These are phyloP conservation scores for Eimeria praecox DNA, from an alignment of 169 alveolate species.

Conservation along the genomic window DNA sequence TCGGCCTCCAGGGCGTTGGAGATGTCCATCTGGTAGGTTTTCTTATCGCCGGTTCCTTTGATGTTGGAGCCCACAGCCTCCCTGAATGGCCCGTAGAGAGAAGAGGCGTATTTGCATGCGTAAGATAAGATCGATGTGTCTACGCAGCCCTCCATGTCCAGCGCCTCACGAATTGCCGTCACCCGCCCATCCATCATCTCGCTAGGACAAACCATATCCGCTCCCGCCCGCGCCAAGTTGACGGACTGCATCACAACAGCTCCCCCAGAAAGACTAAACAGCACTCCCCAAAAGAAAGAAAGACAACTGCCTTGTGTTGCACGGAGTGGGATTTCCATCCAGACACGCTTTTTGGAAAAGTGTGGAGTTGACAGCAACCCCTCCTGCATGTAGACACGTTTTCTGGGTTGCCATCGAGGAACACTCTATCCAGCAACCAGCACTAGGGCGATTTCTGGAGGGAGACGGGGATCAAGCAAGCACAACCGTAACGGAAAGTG, in stretches of 20 bases:
- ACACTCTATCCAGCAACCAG: neutral
- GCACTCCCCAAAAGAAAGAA: neutral
- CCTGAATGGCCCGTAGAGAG: conserved; percentile 93
- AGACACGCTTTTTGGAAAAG: neutral
- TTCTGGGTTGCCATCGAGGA: neutral
- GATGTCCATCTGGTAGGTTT: conserved; percentile 89
- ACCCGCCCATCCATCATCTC: conserved; percentile 95
- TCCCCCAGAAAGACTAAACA: neutral
- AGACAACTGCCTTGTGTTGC: neutral
- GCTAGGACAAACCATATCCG: conserved; percentile 93
- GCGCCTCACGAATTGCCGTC: conserved; percentile 88
- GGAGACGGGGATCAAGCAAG: neutral
- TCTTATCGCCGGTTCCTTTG: conserved; percentile 88
- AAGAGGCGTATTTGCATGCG: conserved; percentile 91
- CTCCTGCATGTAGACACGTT: neutral
- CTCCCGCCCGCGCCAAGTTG: conserved; percentile 90
- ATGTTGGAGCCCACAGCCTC: conserved; percentile 90
- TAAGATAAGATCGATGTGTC: conserved; percentile 88
- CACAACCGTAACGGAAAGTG: neutral
- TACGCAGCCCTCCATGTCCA: conserved; percentile 85
- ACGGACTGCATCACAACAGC: conserved; percentile 82
- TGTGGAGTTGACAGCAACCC: neutral
- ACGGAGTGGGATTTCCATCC: neutral
- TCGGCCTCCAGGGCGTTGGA: conserved; percentile 81
- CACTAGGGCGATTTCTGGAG: neutral